These are phyloP conservation scores for Coemansia sp. DNA, from an alignment of 192 early-diverging fungal genomes.

Conservation along the genomic window DNA sequence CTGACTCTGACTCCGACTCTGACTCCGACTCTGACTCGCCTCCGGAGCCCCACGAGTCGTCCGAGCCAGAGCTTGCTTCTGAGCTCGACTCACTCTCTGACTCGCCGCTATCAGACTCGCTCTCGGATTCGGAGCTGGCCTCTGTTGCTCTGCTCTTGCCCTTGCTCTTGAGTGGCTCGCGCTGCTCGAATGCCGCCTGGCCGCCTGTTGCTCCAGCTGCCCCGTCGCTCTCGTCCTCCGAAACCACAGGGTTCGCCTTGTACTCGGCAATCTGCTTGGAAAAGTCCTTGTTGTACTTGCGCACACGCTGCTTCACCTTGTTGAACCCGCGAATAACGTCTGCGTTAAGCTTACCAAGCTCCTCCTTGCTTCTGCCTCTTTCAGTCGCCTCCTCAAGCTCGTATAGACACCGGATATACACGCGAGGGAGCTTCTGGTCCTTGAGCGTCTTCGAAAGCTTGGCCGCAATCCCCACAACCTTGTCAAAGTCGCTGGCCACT, in stretches of 20 bases:
- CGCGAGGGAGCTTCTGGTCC: constrained; percentile 27
- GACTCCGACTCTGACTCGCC: too few species aligned
- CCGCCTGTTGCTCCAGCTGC: constrained; percentile 3
- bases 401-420: constrained; percentile 54
- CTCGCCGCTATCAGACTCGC: not conserved
- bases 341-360: constrained; percentile 83
- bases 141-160: constrained; percentile 13
- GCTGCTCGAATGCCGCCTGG: constrained; percentile 14
- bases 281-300: constrained; percentile 81
- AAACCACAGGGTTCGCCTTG: constrained; percentile 46
- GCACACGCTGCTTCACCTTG: constrained; percentile 89
- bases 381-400: constrained; percentile 79
- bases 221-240: constrained; percentile 33
- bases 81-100: constrained; percentile 10
- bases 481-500: constrained; percentile 75
- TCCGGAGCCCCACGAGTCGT: constrained; percentile 30
- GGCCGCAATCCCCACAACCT: constrained; percentile 66
- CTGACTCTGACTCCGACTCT: constrained; percentile 31
- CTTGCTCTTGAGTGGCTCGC: not conserved
- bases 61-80: constrained; percentile 20
- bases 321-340: constrained; percentile 79
- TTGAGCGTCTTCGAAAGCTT: constrained; percentile 56
- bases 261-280: constrained; percentile 73
- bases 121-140: constrained; percentile 7
- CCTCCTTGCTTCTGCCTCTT: constrained; percentile 65